These are phyloP conservation scores for Saturnispora besseyi DNA, from an alignment of 805 yeast genomes.

Conservation along the genomic window DNA sequence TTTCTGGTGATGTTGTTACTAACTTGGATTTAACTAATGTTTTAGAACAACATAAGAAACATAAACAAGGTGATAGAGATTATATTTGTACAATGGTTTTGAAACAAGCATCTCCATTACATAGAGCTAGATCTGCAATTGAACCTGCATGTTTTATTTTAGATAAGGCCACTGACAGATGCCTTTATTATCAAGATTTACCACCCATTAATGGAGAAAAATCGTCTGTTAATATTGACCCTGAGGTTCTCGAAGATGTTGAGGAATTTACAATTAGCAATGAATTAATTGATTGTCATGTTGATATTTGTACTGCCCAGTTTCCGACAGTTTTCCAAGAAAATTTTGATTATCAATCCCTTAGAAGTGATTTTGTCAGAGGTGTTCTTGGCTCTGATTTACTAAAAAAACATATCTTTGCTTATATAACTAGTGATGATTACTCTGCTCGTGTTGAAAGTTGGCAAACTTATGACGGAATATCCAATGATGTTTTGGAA, in stretches of 20 bases:
- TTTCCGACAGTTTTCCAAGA: conserved; percentile 95
- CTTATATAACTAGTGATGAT: conserved; percentile 68
- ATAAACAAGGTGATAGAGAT: conserved; percentile 71
- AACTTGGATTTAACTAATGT: conserved; percentile 74
- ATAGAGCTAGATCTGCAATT: conserved; percentile 70
- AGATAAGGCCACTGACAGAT: conserved; percentile 63
- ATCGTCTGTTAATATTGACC: conserved; percentile 57
- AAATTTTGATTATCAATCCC: conserved; percentile 85
- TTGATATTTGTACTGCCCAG: conserved; percentile 89
- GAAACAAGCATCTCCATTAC: conserved; percentile 74
- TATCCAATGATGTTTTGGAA: conserved; percentile 80
- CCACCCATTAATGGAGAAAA: conserved; percentile 43
- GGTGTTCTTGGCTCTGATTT: conserved; percentile 89
- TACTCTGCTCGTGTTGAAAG: conserved; percentile 95
- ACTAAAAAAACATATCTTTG: conserved; percentile 82
- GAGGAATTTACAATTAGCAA: conserved; percentile 76
- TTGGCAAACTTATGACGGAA: conserved; percentile 87
- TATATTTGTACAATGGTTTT: conserved; percentile 92
- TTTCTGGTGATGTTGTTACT: conserved; percentile 93
- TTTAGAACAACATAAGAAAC: conserved; percentile 61
- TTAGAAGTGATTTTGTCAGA: conserved; percentile 79
- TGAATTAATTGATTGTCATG: conserved; percentile 92
- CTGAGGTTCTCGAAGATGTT: conserved; percentile 71
- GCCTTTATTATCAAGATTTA: conserved; percentile 76
- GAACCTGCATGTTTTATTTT: conserved; percentile 82